Evolutionary conservation across 2,329 filamentous ascomycete genomes (phyloP), one percentile per base, ranked within the genome.

Genomic region (Colletotrichum melonis): DNA sequence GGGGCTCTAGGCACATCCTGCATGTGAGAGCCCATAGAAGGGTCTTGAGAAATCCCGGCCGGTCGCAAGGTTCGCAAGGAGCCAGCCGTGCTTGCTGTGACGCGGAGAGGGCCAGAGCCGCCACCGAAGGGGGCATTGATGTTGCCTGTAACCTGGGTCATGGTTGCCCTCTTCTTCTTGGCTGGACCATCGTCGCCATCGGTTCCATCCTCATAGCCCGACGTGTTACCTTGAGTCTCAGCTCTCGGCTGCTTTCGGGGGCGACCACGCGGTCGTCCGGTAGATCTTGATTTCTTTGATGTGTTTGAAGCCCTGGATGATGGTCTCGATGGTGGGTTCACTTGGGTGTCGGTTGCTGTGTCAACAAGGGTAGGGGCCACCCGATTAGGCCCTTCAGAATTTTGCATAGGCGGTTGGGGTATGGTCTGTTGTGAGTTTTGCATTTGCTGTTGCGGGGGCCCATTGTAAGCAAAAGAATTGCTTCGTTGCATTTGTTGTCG

Each of bases 31-130:
- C 82, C 84, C 35, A 79, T 74, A 4, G 85, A 79, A 4, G 81
- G 80, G 22, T 87, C 86, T 30, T 82, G 83, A 3, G 84, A 86
- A 28, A 88, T 84, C 38, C 88, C 87, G 69, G 94, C 88, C 4
- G 96, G 96, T 57, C 95, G 90, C 81, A 98, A 93, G 60, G 92
- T 92, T 56, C 96, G 93, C 72, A 98, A 88, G 5, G 95, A 98
- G 55, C 95, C 94, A 57, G 95, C 93, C 19, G 94, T 97, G 80
- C 95, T 97, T 59, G 96, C 96, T 73, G 94, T 92, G n/a, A 98
- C 95, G 62, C 95, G 90, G 30, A 98, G 86, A 4, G 94, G 97
- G 62, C 97, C 95, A 11, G 92, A 90, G 35, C 91, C 92, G 52
- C 90, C 88, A 64, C 92, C 93, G 78, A 98, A 93, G 26, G 90